Evolutionary conservation across 768 basidiomycete genomes (phyloP).

Genomic region (Suillus variegatus): DNA sequence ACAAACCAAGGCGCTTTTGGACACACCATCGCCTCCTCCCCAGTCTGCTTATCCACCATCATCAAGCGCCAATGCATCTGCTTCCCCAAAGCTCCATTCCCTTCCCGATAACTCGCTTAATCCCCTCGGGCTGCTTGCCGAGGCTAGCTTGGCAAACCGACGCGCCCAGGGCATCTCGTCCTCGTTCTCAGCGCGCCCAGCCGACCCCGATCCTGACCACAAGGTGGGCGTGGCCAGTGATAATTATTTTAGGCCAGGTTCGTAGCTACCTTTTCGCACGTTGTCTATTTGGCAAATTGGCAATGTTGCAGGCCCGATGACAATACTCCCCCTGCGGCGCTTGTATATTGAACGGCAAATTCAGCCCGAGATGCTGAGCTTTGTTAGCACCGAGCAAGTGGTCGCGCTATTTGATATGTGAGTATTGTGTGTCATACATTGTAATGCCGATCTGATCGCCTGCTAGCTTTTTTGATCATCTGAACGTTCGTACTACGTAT

Average conservation of each 20-base stretch:
- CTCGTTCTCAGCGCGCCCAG: constrained; percentile 40
- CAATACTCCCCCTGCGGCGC: constrained; percentile 78
- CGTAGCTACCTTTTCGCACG: constrained; percentile 19
- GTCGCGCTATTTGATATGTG: constrained; percentile 90
- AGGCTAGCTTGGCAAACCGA: constrained; percentile 81
- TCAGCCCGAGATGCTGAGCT: constrained; percentile 92
- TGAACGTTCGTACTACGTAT: constrained; percentile 54
- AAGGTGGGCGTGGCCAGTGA: constrained; percentile 81
- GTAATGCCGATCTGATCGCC: constrained; percentile 9
- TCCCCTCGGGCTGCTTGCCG: constrained; percentile 89
- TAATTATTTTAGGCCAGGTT: constrained; percentile 91
- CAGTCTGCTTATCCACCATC: constrained; percentile 34
- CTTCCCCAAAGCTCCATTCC: constrained; percentile 86
- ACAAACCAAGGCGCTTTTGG: constrained; percentile 58
- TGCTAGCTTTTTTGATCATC: constrained; percentile 70
- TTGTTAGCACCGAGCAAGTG: constrained; percentile 87
- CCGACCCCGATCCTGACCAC: constrained; percentile 40
- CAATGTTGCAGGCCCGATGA: constrained; percentile 70
- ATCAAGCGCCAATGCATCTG: constrained; percentile 28
- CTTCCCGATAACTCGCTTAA: constrained; percentile 92
- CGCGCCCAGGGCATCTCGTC: constrained; percentile 52
- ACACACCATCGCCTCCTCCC: constrained; percentile 51
- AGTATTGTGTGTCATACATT: constrained; percentile 30
- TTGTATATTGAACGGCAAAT: constrained; percentile 86
- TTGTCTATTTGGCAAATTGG: constrained; percentile 10